Conservation (phyloP, 2,329 filamentous ascomycete genomes). For the Berkeleyomyces rouxiae region DNA sequence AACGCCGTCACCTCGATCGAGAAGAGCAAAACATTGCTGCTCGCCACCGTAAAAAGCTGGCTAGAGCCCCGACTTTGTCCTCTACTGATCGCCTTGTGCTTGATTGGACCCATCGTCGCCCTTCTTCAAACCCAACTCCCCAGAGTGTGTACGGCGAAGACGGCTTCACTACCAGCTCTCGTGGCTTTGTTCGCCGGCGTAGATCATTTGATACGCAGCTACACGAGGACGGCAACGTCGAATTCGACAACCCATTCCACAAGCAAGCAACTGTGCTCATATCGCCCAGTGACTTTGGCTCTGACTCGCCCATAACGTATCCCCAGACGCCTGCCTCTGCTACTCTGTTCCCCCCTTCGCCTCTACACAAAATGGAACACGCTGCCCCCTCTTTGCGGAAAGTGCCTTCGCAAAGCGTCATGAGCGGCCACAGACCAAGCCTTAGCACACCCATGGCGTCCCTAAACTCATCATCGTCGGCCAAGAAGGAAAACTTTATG, state of each 20-base stretch:
- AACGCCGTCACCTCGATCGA: constrained; percentile 49
- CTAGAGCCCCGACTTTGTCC: not conserved
- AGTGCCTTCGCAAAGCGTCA: constrained; percentile 18
- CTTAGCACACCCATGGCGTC: constrained; percentile 12
- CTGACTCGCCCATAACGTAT: constrained; percentile 6
- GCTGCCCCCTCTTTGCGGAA: constrained; percentile 11
- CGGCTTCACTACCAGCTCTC: constrained; percentile 15
- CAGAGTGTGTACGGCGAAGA: constrained; percentile 12
- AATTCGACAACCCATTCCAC: constrained; percentile 10
- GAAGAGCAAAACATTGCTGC: constrained; percentile 43
- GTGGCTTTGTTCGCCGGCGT: constrained; percentile 20
- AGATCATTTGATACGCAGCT: constrained; percentile 7
- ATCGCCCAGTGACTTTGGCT: constrained; percentile 7
- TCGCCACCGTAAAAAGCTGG: constrained; percentile 1
- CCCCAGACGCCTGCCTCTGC: not conserved
- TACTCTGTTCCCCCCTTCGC: constrained; percentile 1
- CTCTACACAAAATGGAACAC: constrained; percentile 4
- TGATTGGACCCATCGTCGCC: constrained; percentile 11
- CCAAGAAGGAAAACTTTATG: constrained; percentile 37
- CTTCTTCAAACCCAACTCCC: constrained; percentile 12
- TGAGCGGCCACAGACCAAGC: constrained; percentile 18
- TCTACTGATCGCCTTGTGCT: constrained; percentile 9
- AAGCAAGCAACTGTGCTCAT: constrained; percentile 10
- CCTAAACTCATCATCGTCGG: constrained; percentile 16
- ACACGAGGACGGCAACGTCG: constrained; percentile 9